Evolutionary conservation across 2,329 filamentous ascomycete species (phyloP).

Genomic region (Nothomitra cinnamomea): DNA sequence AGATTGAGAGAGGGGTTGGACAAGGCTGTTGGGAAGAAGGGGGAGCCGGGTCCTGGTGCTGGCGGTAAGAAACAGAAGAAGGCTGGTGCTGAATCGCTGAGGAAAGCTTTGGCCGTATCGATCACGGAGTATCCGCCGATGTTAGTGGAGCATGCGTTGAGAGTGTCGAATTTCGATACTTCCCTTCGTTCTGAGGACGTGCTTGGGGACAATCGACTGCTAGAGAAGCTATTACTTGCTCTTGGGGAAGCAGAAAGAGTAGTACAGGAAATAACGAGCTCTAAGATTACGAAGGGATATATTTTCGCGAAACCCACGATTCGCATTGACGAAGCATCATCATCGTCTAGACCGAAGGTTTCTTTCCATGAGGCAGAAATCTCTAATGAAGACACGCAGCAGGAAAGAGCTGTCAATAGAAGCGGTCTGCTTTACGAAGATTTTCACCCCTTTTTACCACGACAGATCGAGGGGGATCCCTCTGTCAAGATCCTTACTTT

Average conservation of each 20-base stretch:
- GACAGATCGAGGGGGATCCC: slow-evolving; percentile 55
- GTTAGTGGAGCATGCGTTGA: slow-evolving; percentile 71
- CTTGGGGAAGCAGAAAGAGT: slow-evolving; percentile 54
- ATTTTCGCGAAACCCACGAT: slow-evolving; percentile 56
- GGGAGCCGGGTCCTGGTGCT: slow-evolving; percentile 28
- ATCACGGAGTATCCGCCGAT: slow-evolving; percentile 83
- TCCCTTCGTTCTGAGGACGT: slow-evolving; percentile 50
- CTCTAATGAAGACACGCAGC: slow-evolving; percentile 23
- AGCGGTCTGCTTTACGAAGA: slow-evolving; percentile 62
- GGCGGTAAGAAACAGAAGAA: slow-evolving; percentile 54
- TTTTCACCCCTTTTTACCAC: slow-evolving; percentile 81
- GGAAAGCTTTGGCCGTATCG: slow-evolving; percentile 63
- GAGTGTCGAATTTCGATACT: slow-evolving; percentile 51
- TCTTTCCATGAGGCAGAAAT: slow-evolving; percentile 18
- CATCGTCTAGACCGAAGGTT: slow-evolving; percentile 7
- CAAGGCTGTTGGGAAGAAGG: slow-evolving; percentile 43
- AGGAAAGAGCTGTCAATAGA: slow-evolving; percentile 18
- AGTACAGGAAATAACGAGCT: slow-evolving; percentile 49
- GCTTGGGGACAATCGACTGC: slow-evolving; percentile 42
- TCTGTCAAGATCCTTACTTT: slow-evolving; percentile 55
- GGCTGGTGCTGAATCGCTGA: slow-evolving; percentile 57
- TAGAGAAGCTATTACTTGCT: slow-evolving; percentile 50
- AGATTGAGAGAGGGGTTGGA: slow-evolving; percentile 53
- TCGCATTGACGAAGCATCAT: slow-evolving; percentile 15
- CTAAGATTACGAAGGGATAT: slow-evolving; percentile 56